phyloP scores from a whole-genome alignment of 176 grass and related monocot species.

The Cymbopogon citratus region DNA sequence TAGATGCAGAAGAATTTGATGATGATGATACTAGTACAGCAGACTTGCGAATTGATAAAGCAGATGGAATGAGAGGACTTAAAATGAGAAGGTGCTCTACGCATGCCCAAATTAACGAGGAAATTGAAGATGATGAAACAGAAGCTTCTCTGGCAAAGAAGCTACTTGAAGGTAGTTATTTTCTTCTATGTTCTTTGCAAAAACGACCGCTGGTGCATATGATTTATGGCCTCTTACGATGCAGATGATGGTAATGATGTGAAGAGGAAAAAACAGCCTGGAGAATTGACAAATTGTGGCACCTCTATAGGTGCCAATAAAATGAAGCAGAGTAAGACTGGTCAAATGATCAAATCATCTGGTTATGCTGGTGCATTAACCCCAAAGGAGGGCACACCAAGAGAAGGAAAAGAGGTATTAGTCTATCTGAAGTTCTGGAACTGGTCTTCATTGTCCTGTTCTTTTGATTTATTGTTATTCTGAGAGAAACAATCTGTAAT shows the following conservation, averaged over 20 bases:
- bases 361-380: constrained; percentile 39
- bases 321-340: constrained; percentile 53
- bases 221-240: constrained; percentile 25
- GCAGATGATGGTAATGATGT: constrained; percentile 64
- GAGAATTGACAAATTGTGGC: constrained; percentile 36
- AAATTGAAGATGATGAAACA: constrained; percentile 88
- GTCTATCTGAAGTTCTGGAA: neutral
- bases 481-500: constrained; percentile 22
- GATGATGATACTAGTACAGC: constrained; percentile 67
- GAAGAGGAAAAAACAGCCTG: constrained; percentile 66
- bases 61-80: constrained; percentile 57
- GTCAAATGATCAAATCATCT: constrained; percentile 47
- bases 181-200: constrained; percentile 15
- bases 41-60: constrained; percentile 52
- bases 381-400: constrained; percentile 46
- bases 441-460: neutral
- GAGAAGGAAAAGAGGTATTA: constrained; percentile 79
- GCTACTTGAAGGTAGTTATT: constrained; percentile 79
- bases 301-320: constrained; percentile 40
- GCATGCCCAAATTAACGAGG: constrained; percentile 60
- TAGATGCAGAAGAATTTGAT: constrained; percentile 88
- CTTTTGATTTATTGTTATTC: constrained; percentile 11
- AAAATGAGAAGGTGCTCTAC: constrained; percentile 86
- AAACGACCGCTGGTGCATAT: constrained; percentile 7
- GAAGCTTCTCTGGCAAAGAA: constrained; percentile 67